These are phyloP conservation scores for Epichloe scottii DNA, from an alignment of 2,329 filamentous ascomycete genomes.

Conservation along the genomic window DNA sequence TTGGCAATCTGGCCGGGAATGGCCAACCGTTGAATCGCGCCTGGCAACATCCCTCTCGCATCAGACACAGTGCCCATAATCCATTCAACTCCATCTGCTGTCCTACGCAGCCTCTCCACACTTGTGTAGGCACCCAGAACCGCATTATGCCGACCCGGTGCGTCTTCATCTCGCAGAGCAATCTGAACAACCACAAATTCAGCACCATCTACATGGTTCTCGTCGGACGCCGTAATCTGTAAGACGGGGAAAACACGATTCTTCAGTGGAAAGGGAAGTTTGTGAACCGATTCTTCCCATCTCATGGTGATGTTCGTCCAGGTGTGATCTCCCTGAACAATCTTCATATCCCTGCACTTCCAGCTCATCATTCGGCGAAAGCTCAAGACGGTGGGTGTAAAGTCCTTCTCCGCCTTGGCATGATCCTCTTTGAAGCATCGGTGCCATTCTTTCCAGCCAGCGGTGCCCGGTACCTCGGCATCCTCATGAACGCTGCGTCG, in stretches of 20 bases:
- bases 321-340: constrained; percentile 22
- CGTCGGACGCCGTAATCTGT: constrained; percentile 40
- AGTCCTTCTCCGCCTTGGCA: constrained; percentile 26
- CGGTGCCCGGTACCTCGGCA: constrained; percentile 36
- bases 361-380: constrained; percentile 28
- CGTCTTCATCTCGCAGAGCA: constrained; percentile 24
- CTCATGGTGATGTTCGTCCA: constrained; percentile 37
- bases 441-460: constrained; percentile 52
- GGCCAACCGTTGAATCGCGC: constrained; percentile 51
- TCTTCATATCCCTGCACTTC: constrained; percentile 30
- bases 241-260: constrained; percentile 56
- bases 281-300: constrained; percentile 55
- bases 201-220: constrained; percentile 12
- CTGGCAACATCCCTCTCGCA: constrained; percentile 53
- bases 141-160: constrained; percentile 29
- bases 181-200: constrained; percentile 49
- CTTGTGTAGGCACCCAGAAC: constrained; percentile 51
- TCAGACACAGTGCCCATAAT: constrained; percentile 66
- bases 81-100: constrained; percentile 49
- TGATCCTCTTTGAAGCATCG: constrained; percentile 40
- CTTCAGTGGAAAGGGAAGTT: constrained; percentile 44
- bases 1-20: constrained; percentile 53
- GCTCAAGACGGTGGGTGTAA: constrained; percentile 25
- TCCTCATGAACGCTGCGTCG: constrained; percentile 50
- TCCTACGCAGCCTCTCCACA: constrained; percentile 46